Evolutionary conservation across 2,329 filamentous ascomycete species (phyloP), one percentile per base, ranked within the genome.

Genomic region (Colletotrichum graminicola): DNA sequence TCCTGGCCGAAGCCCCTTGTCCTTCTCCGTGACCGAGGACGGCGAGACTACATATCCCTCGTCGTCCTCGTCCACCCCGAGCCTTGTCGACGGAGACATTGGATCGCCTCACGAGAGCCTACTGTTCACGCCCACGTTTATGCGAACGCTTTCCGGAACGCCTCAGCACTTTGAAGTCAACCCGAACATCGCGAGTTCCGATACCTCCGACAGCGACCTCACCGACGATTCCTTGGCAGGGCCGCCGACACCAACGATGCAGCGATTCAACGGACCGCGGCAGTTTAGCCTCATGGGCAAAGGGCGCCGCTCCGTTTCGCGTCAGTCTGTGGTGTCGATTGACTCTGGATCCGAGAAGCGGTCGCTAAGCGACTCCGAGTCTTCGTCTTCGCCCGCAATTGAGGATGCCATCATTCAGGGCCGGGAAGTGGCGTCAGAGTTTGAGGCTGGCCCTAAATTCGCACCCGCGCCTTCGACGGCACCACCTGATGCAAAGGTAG

Each of bases 51-150:
- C 74, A 36, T 72, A 68, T 69, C 54, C 29, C 16, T 68, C 69
- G 10, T 74, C 74, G 10, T 73, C 74, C 11, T 73, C 74, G 32
- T 72, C 73, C 32, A 75, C 76, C 32, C 76, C 76, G n/a, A 75
- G 73, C 59, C 70, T 77, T 39, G 57, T 72, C 52, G 72, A 74
- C 39, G 66, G 65, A 47, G 74, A 73, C 52, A 62, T 72, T 62
- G 72, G 72, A 23, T 76, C 73, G 34, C 74, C 74, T 36, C 65
- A 71, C 39, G 73, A 77, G 18, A 75, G 74, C 64, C 54, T 74
- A 11, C 54, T 75, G 26, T 63, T 73, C 45, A 76, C 75, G 43
- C 76, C 75, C 18, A 57, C 68, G 5, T 72, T 72, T 39, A 55
- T 74, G 62, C 67, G 63, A 72, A 68, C 69, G 43, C 41, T 66